Percentiles rank a stretch among this genome's conserved stretches.
These are phyloP conservation scores for Xylaria venustula DNA, from an alignment of 495 filamentous ascomycete species.

Conservation along the genomic window DNA sequence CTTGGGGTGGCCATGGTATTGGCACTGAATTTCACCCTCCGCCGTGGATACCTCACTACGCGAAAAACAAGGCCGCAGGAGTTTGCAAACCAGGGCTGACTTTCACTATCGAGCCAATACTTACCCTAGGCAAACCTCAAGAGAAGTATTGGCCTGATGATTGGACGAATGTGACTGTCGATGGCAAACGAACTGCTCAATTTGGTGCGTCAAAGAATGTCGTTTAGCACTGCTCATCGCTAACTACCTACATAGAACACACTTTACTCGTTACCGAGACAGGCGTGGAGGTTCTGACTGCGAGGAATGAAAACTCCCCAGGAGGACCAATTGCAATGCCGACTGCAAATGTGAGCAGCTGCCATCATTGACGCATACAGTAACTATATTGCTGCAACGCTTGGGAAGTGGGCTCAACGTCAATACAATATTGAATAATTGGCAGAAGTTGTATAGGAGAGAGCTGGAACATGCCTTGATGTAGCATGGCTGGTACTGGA, in stretches of 20 bases:
- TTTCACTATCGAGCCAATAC: constrained; percentile 89
- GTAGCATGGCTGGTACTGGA: no score
- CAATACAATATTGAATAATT: no score
- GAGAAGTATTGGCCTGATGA: constrained; percentile 85
- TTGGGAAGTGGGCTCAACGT: no score
- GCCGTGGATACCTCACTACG: constrained; percentile 82
- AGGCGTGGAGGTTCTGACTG: constrained; percentile 88
- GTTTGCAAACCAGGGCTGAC: constrained; percentile 81
- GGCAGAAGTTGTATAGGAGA: no score
- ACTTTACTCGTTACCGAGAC: constrained; percentile 88
- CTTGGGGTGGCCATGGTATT: constrained; percentile 82
- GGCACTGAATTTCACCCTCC: constrained; percentile 78
- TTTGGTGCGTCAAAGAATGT: constrained; percentile 51
- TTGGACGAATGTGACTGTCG: constrained; percentile 78
- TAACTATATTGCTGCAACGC: no score
- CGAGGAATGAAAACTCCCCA: constrained; percentile 74
- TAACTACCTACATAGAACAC: constrained; percentile 62
- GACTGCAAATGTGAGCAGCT: neutral
- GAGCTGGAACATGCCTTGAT: no score
- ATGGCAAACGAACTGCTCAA: constrained; percentile 76
- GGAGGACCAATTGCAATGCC: constrained; percentile 76
- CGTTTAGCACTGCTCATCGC: neutral
- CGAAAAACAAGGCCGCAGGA: constrained; percentile 83
- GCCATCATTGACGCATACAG: no score
- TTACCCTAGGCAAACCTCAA: constrained; percentile 66